Evolutionary conservation across 2,329 filamentous ascomycete species (phyloP).

Genomic region (Laburnicola sp.): DNA sequence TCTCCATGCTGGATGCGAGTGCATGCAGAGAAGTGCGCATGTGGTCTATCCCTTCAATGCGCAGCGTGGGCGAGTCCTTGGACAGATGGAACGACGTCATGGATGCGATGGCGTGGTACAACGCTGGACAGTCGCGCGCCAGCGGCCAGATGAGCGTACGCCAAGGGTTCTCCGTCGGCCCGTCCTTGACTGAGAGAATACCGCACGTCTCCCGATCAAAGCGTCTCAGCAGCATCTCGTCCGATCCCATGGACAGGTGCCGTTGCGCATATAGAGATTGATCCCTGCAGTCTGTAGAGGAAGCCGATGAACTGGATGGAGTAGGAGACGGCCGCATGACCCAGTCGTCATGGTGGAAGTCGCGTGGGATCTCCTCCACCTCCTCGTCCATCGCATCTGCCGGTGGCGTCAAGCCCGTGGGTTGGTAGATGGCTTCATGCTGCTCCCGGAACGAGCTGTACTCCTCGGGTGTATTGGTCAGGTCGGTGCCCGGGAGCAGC

Average conservation of each 20-base stretch:
- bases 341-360: slow-evolving; percentile 42
- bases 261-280: slow-evolving; percentile 49
- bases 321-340: slow-evolving; percentile 45
- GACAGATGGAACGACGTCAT: slow-evolving; percentile 71
- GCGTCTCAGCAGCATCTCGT: slow-evolving; percentile 64
- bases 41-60: slow-evolving; percentile 67
- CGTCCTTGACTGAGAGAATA: slow-evolving; percentile 72
- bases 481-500: slow-evolving; percentile 53
- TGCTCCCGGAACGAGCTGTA: slow-evolving; percentile 40
- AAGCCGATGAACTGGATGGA: slow-evolving; percentile 40
- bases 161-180: slow-evolving; percentile 71
- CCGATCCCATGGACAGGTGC: slow-evolving; percentile 55
- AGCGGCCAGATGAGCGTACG: slow-evolving; percentile 71
- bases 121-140: slow-evolving; percentile 63
- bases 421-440: slow-evolving; percentile 41
- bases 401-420: slow-evolving; percentile 33
- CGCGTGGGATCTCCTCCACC: slow-evolving; percentile 59
- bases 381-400: slow-evolving; percentile 49
- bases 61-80: slow-evolving; percentile 59
- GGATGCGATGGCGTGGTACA: slow-evolving; percentile 69
- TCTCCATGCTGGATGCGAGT: slow-evolving; percentile 62
- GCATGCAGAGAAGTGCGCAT: slow-evolving; percentile 66
- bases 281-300: slow-evolving; percentile 31
- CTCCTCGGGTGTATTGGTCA: slow-evolving; percentile 48
- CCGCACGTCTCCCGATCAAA: slow-evolving; percentile 70